Evolutionary conservation across 139 green algal species (phyloP).

Genomic region (Ettlia oleoabundans): DNA sequence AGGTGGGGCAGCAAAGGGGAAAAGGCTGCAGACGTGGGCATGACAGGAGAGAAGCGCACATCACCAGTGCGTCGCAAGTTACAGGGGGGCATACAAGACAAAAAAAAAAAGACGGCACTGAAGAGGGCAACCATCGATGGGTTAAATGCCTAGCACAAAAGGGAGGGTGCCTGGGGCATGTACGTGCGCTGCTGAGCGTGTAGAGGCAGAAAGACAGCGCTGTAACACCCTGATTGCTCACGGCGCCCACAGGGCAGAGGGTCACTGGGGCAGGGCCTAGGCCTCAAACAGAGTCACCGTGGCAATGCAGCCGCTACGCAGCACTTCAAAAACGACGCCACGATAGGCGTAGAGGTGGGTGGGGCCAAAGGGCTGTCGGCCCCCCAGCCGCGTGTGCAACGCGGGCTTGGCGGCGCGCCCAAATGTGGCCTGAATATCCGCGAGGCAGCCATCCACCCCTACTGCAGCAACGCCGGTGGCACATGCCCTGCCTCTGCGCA

Average conservation of each 20-base stretch:
- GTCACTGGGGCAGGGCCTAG: background rate
- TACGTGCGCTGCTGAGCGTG: too few species aligned
- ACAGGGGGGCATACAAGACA: background rate
- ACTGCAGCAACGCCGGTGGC: background rate
- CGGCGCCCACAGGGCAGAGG: background rate
- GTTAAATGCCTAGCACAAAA: too few species aligned
- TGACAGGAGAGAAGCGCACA: background rate
- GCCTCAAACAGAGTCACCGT: constrained; percentile 54
- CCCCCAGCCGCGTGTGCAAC: constrained; percentile 54
- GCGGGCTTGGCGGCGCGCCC: constrained; percentile 44
- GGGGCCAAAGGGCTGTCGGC: constrained; percentile 54
- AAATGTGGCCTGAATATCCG: constrained; percentile 43
- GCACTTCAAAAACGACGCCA: constrained; percentile 62
- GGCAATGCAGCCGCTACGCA: constrained; percentile 48
- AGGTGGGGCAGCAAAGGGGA: background rate
- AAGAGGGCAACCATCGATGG: too few species aligned
- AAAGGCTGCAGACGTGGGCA: background rate
- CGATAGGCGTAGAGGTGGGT: constrained; percentile 64
- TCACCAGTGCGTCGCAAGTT: background rate
- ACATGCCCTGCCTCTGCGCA: background rate
- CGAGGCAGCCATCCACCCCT: constrained; percentile 29
- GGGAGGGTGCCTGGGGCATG: too few species aligned
- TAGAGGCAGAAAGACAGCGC: background rate
- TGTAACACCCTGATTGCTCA: background rate
- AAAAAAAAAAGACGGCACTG: background rate